A percentile compares a stretch with the other conserved stretches of the same genome.
Conservation (phyloP, 169 alveolate genomes). For the Eimeria maxima region DNA sequence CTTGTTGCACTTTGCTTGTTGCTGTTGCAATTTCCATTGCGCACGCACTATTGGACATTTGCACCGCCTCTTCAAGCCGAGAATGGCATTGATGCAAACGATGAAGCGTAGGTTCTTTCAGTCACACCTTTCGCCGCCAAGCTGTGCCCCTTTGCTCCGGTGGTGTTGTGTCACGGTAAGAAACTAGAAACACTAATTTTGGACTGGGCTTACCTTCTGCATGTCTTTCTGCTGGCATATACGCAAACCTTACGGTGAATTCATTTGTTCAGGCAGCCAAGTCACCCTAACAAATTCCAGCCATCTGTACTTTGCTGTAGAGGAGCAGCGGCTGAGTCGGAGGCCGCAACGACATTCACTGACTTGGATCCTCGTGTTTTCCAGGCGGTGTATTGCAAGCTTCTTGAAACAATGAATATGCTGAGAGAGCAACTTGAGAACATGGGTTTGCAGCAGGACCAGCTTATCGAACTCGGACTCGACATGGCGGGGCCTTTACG, state of each 20-base stretch:
- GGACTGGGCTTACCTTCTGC: background rate
- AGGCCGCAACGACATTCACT: background rate
- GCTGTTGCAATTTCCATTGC: conserved; percentile 7
- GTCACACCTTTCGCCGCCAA: background rate
- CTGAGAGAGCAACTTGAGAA: background rate
- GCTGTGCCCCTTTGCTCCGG: background rate
- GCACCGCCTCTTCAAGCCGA: conserved; percentile 44
- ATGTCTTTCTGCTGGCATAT: background rate
- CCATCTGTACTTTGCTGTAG: conserved; percentile 47
- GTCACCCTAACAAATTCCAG: conserved; percentile 21
- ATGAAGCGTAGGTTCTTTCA: conserved; percentile 1
- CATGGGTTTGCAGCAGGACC: conserved; percentile 43
- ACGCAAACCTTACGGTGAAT: background rate
- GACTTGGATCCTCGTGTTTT: conserved; percentile 81
- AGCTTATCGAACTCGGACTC: conserved; percentile 38
- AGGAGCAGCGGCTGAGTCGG: conserved; percentile 18
- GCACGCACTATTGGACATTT: conserved; percentile 35
- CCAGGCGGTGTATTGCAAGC: conserved; percentile 74
- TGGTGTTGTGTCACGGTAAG: background rate
- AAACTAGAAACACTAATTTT: background rate
- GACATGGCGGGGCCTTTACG: conserved; percentile 51
- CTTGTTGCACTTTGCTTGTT: background rate
- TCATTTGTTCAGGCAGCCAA: conserved; percentile 35
- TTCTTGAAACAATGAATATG: conserved; percentile 53
- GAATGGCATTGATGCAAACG: conserved; percentile 19